Evolutionary conservation across 352 stramenopile species (phyloP).

Genomic region (Phytophthora multivora): DNA sequence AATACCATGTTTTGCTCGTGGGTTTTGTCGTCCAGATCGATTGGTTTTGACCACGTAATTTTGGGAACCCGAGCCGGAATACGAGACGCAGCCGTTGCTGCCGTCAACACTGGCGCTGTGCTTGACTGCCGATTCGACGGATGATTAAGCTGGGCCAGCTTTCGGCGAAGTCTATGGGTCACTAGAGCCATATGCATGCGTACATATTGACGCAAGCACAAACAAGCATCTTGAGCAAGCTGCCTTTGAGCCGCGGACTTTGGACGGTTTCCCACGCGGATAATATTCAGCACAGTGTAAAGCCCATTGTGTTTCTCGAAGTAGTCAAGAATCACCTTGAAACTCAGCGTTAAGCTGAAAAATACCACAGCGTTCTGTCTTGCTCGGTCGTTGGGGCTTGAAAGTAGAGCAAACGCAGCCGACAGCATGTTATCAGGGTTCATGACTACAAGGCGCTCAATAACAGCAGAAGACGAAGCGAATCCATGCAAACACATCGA

Average conservation of each 20-base stretch:
- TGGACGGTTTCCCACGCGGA: constrained; percentile 75
- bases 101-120: constrained; percentile 47
- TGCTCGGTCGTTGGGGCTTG: constrained; percentile 79
- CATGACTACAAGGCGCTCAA: constrained; percentile 69
- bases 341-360: constrained; percentile 79
- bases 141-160: constrained; percentile 64
- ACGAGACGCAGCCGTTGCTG: constrained; percentile 55
- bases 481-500: constrained; percentile 89
- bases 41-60: constrained; percentile 71
- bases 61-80: constrained; percentile 76
- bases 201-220: constrained; percentile 85
- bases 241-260: constrained; percentile 82
- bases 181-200: constrained; percentile 82
- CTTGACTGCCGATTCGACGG: constrained; percentile 49
- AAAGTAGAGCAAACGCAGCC: constrained; percentile 66
- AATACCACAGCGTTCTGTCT: constrained; percentile 86
- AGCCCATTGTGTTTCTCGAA: constrained; percentile 87
- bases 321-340: constrained; percentile 82
- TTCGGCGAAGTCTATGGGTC: constrained; percentile 69
- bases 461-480: constrained; percentile 77
- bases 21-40: constrained; percentile 87
- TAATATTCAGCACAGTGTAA: constrained; percentile 87
- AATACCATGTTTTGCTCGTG: constrained; percentile 86
- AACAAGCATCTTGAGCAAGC: constrained; percentile 81
- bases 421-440: constrained; percentile 66